Base-by-base conservation (phyloP, 441 rosid genomes). In the Corymbia citriodora region DNA sequence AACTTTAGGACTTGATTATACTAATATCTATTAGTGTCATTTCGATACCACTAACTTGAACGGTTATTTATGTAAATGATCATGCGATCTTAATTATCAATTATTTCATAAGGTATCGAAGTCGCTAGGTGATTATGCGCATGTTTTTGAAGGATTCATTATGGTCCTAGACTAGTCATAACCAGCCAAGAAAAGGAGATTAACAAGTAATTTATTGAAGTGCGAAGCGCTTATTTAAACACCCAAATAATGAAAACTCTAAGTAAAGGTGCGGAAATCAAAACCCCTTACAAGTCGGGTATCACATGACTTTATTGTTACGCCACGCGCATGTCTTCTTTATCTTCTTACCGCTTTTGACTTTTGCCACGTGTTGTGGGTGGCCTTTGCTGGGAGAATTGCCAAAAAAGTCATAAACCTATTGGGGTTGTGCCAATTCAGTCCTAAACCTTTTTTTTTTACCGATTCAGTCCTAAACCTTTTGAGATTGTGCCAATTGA, bases 21-120 rank as follows among this genome's bases (percentile, higher is more conserved):
- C 11, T 68, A 15, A 68, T 68, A 0, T n/a, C 0, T 68, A 31
- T 31, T n/a, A 68, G 40, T 0, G 21, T 6, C 16, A 0, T 16
- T 16, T 15, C 0, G 0, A 0, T 31, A 68, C 0, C 19, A 14
- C 0, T 65, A n/a, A 14, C 11, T 68, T n/a, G 21, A 17, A n/a
- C 4, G 3, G 0, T 9, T 23, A 57, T 57, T 68, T 16, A n/a
- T 31, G 1, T 31, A 68, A 68, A 16, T 31, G 1, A 5, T 4
- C 1, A 68, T 68, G 5, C 40, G 16, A n/a, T 65, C 36, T 65
- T n/a, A 2, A 25, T 59, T 25, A 59, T 5, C 9, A 16, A 65
- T 65, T 68, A 31, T 15, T 33, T 59, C 63, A 23, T 57, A 57
- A 1, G 63, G 63, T 57, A 23, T 57, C 0, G 2, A 57, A 57